Evolutionary conservation across 345 rosid genomes (phyloP).

Genomic region (Mangifera indica): DNA sequence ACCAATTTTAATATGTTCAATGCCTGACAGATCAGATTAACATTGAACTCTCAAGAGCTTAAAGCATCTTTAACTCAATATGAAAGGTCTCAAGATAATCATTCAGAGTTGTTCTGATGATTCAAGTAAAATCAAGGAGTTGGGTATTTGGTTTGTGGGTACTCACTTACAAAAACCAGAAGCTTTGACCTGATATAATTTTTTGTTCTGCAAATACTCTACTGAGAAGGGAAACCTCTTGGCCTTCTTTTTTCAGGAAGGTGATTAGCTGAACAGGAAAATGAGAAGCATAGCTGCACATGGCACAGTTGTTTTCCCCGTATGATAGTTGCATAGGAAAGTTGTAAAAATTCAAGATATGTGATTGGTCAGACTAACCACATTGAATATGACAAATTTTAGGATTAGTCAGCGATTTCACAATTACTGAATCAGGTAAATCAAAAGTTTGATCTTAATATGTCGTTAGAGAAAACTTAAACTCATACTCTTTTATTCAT

Average conservation of each 20-base stretch:
- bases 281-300: slow-evolving; percentile 7
- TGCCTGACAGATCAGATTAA: background rate
- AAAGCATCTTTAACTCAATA: background rate
- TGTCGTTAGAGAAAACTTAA: too few species aligned
- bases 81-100: background rate
- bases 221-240: slow-evolving; percentile 14
- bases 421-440: too few species aligned
- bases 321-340: background rate
- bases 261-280: slow-evolving; percentile 3
- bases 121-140: background rate
- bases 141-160: background rate
- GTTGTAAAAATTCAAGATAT: background rate
- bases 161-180: background rate
- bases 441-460: too few species aligned
- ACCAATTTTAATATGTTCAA: too few species aligned
- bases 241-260: slow-evolving; percentile 2
- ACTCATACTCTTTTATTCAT: too few species aligned
- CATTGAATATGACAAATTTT: too few species aligned
- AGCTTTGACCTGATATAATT: background rate
- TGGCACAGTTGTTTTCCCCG: background rate
- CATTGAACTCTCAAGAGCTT: background rate
- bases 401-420: too few species aligned
- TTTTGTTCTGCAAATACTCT: slow-evolving; percentile 15
- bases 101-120: slow-evolving; percentile 1
- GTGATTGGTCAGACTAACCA: too few species aligned